phyloP scores from a whole-genome alignment of 148 eudicot species.

The Chenopodium album region DNA sequence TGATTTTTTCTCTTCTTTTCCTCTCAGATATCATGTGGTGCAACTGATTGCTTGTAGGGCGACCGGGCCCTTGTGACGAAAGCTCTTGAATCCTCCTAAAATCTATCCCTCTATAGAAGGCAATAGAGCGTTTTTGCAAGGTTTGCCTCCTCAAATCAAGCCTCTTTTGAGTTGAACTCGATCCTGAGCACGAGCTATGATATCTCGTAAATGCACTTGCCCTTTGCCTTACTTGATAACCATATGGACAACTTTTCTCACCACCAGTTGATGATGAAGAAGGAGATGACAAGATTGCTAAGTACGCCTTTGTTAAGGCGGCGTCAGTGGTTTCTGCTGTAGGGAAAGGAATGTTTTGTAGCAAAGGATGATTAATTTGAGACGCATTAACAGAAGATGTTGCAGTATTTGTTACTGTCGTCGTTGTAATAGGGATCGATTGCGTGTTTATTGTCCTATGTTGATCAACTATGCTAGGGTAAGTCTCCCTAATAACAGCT shows the following conservation, averaged over 20 bases:
- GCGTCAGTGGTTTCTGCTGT: constrained; percentile 50
- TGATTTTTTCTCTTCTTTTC: constrained; percentile 75
- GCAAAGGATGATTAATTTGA: background rate
- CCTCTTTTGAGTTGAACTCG: background rate
- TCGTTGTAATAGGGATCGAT: constrained; percentile 14
- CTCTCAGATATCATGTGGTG: constrained; percentile 89
- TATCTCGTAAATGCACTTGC: constrained; percentile 50
- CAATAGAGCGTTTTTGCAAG: constrained; percentile 46
- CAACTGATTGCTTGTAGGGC: constrained; percentile 51
- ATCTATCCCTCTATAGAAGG: constrained; percentile 42
- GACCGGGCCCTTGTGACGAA: constrained; percentile 23
- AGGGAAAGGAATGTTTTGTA: constrained; percentile 36
- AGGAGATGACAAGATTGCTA: constrained; percentile 53
- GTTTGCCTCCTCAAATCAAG: constrained; percentile 31
- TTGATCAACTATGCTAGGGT: background rate
- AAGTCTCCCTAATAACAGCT: constrained; percentile 25
- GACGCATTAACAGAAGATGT: background rate
- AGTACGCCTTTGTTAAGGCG: constrained; percentile 55
- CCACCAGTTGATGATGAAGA: constrained; percentile 16
- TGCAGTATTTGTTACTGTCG: background rate
- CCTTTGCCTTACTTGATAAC: constrained; percentile 1
- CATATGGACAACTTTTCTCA: constrained; percentile 12
- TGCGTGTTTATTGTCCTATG: constrained; percentile 23
- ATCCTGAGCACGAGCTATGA: background rate
- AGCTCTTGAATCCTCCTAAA: constrained; percentile 33